Percentiles rank a stretch among this genome's conserved stretches.
Evolutionary conservation across 805 yeast genomes (phyloP).

Genomic region (Torulaspora franciscae): DNA sequence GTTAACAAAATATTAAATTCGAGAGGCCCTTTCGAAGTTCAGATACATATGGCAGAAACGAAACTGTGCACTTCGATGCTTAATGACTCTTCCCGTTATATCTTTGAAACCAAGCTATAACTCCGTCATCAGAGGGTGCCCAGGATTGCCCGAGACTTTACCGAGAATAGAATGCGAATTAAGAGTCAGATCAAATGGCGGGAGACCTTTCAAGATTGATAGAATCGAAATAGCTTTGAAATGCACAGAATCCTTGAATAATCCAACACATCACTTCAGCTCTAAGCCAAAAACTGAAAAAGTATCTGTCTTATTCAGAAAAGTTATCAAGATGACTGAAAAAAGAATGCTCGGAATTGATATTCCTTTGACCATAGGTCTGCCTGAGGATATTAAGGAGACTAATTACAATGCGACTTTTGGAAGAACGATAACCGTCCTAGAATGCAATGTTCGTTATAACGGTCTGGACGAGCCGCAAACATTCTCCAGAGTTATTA

Average conservation of each 20-base stretch:
- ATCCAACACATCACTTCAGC: conserved; percentile 24
- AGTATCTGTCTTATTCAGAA: conserved; percentile 32
- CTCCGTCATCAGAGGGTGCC: conserved; percentile 58
- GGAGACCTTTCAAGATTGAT: conserved; percentile 44
- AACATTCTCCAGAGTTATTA: conserved; percentile 37
- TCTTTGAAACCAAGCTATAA: conserved; percentile 48
- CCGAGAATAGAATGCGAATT: conserved; percentile 58
- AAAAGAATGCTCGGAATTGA: conserved; percentile 50
- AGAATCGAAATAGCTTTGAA: conserved; percentile 45
- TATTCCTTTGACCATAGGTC: conserved; percentile 52
- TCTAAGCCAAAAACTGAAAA: conserved; percentile 27
- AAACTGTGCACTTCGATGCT: background rate
- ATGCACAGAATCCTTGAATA: conserved; percentile 46
- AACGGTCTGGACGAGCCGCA: conserved; percentile 14
- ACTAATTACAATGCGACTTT: conserved; percentile 47
- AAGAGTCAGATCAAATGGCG: conserved; percentile 49
- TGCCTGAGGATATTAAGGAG: conserved; percentile 49
- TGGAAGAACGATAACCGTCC: conserved; percentile 44
- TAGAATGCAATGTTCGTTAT: conserved; percentile 36
- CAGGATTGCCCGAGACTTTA: conserved; percentile 58
- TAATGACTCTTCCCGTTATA: conserved; percentile 32
- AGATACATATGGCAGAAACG: background rate
- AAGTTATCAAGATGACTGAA: conserved; percentile 37
- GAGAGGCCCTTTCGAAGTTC: background rate
- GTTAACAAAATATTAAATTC: conserved; percentile 1